These are phyloP conservation scores for Geoglossum glabrum DNA, from an alignment of 495 filamentous ascomycete species.

Conservation along the genomic window DNA sequence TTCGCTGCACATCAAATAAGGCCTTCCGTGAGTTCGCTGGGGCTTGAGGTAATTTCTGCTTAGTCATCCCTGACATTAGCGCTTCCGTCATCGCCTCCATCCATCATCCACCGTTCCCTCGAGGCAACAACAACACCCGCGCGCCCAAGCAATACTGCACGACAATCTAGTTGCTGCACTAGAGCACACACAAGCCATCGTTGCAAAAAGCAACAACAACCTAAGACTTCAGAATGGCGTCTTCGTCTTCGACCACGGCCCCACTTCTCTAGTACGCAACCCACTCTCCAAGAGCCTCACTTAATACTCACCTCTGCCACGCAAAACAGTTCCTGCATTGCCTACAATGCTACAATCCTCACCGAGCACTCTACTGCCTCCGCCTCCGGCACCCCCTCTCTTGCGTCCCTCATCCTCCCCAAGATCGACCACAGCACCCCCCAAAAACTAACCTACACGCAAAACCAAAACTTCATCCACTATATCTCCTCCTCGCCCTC, in stretches of 20 bases:
- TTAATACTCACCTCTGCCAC: background rate
- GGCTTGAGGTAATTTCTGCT: background rate
- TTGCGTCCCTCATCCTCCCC: constrained; percentile 86
- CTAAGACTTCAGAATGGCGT: constrained; percentile 55
- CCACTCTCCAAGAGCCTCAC: background rate
- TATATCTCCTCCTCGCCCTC: constrained; percentile 78
- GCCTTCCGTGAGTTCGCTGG: no score
- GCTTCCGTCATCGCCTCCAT: no score
- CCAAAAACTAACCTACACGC: constrained; percentile 85
- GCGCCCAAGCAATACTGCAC: background rate
- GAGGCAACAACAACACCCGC: background rate
- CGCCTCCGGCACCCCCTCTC: constrained; percentile 52
- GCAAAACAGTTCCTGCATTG: constrained; percentile 58
- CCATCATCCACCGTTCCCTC: constrained; percentile 79
- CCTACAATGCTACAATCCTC: constrained; percentile 77
- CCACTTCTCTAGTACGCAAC: constrained; percentile 62
- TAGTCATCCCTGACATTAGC: background rate
- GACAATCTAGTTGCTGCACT: background rate
- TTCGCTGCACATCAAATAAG: no score
- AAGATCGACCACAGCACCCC: constrained; percentile 68
- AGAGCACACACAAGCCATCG: background rate
- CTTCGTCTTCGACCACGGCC: constrained; percentile 85
- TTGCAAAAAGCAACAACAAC: constrained; percentile 14
- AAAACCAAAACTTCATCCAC: constrained; percentile 80
- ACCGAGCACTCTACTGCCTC: constrained; percentile 72